Base-by-base conservation (phyloP, 192 early-diverging fungal species). In the Rhizophagus clarus region DNA sequence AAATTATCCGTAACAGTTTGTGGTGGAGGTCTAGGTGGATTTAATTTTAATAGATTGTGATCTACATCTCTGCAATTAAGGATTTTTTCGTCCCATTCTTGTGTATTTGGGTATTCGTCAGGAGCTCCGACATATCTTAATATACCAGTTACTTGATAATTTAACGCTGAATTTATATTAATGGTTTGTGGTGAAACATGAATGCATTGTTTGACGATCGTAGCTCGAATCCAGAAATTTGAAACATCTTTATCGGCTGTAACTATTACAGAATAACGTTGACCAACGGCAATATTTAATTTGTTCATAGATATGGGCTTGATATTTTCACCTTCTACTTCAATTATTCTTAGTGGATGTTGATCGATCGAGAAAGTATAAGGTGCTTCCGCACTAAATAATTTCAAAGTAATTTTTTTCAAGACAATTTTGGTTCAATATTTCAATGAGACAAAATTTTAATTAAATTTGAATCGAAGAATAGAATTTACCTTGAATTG, bases 321-420 rank as follows among this genome's bases (percentile, higher is more conserved):
- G 14, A 88, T 86, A 56, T 88, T 83, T 28, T 88, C 87, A 24
- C 91, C 91, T 72, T 92, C 91, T 37, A 91, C 90, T 76, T 93
- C 95, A 60, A 96, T 93, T 10, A 96, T 86, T 1, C 81, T 86
- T 85, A 96, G 86, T 14, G 85, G 79, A 79, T 95, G 95, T 24
- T 92, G 90, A 29, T 93, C 93, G 42, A 96, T 93, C n/a, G 88
- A 89, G 76, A 96, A 88, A 34, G 86, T 85, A 83, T 91, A 91
- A 80, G 87, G 91, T 22, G 91, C 78, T 47, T 32, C 15, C 17
- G 34, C 68, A 11, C 34, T 37, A 45, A 12, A 5, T 12, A 20
- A 7, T 56, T 56, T 56, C 6, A 56, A 56, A 56, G 93, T 82
- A 15, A 91, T 87, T 12, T 77, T 90, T 22, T n/a, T n/a, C n/a